A percentile compares a stretch with the other conserved stretches of the same genome.
Evolutionary conservation across 2,329 filamentous ascomycete genomes (phyloP).

Genomic region (Penicillium sp.): DNA sequence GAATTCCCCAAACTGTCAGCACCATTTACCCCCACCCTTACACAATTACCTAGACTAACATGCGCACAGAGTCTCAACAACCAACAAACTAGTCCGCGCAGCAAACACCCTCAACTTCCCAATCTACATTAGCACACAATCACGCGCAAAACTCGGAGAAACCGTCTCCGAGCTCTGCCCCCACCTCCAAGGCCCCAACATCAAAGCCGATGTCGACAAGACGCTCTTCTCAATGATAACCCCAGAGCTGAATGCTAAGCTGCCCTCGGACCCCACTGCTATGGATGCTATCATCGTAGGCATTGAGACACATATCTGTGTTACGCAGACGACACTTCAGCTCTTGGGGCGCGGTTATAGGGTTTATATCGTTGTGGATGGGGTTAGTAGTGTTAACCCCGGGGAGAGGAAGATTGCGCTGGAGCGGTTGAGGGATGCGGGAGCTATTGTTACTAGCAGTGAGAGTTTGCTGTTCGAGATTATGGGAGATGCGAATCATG

Average conservation of each 20-base stretch:
- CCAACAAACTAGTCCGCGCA: slow-evolving; percentile 68
- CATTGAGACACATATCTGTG: slow-evolving; percentile 92
- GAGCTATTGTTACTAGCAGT: slow-evolving; percentile 77
- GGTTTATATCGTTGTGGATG: slow-evolving; percentile 87
- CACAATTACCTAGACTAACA: background rate
- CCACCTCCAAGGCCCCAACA: slow-evolving; percentile 45
- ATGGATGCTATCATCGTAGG: slow-evolving; percentile 76
- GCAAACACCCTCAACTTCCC: slow-evolving; percentile 60
- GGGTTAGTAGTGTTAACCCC: slow-evolving; percentile 81
- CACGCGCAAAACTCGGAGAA: slow-evolving; percentile 71
- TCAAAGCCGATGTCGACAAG: slow-evolving; percentile 71
- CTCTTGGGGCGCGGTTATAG: slow-evolving; percentile 70
- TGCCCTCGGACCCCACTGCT: slow-evolving; percentile 25
- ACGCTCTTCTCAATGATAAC: slow-evolving; percentile 87
- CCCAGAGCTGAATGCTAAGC: slow-evolving; percentile 58
- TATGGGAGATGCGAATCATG: slow-evolving; percentile 75
- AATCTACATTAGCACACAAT: slow-evolving; percentile 84
- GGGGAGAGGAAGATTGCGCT: slow-evolving; percentile 81
- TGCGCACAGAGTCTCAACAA: slow-evolving; percentile 59
- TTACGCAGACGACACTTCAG: slow-evolving; percentile 89
- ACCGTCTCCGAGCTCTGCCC: slow-evolving; percentile 73
- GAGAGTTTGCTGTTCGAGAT: slow-evolving; percentile 90
- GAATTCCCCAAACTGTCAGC: slow-evolving; percentile 76
- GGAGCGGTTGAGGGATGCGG: slow-evolving; percentile 70
- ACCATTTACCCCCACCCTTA: slow-evolving; percentile 27